These are phyloP conservation scores for Pharnaceum exiguum DNA, from an alignment of 148 eudicot genomes.

Conservation along the genomic window DNA sequence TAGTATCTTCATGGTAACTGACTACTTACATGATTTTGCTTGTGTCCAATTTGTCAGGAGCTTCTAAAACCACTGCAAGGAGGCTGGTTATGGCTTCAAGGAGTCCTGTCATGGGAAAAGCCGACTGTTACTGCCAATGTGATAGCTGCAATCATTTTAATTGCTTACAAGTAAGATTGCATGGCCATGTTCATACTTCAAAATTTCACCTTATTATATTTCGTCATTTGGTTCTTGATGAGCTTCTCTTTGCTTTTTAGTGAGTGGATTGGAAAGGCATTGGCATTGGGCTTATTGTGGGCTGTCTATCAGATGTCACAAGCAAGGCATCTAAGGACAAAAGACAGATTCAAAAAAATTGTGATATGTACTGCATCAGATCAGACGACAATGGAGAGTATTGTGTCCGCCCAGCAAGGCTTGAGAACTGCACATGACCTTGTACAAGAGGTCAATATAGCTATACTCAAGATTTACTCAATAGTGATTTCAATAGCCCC, in stretches of 20 bases:
- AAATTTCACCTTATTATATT: not conserved
- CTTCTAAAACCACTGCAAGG: conserved; percentile 44
- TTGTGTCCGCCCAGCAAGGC: conserved; percentile 89
- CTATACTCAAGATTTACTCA: conserved; percentile 67
- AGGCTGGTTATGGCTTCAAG: conserved; percentile 38
- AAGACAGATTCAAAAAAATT: conserved; percentile 38
- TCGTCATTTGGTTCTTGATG: not conserved
- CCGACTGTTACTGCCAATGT: conserved; percentile 36
- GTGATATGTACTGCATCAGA: conserved; percentile 63
- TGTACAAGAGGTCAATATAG: conserved; percentile 56
- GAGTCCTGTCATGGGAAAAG: conserved; percentile 52
- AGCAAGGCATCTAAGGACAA: conserved; percentile 31
- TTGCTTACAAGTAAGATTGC: conserved; percentile 55
- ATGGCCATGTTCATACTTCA: not conserved
- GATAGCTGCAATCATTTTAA: conserved; percentile 33
- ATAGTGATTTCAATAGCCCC: conserved; percentile 55
- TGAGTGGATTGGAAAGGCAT: conserved; percentile 79
- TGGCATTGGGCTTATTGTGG: conserved; percentile 61
- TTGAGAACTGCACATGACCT: conserved; percentile 47
- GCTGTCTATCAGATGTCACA: conserved; percentile 37
- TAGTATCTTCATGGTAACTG: too few relatives aligned
- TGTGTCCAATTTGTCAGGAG: conserved; percentile 31
- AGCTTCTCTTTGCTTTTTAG: conserved; percentile 27
- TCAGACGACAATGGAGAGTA: conserved; percentile 64
- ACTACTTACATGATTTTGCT: too few relatives aligned